These are phyloP conservation scores for Rhizopogon vesiculosus DNA, from an alignment of 768 basidiomycete genomes.

Conservation along the genomic window DNA sequence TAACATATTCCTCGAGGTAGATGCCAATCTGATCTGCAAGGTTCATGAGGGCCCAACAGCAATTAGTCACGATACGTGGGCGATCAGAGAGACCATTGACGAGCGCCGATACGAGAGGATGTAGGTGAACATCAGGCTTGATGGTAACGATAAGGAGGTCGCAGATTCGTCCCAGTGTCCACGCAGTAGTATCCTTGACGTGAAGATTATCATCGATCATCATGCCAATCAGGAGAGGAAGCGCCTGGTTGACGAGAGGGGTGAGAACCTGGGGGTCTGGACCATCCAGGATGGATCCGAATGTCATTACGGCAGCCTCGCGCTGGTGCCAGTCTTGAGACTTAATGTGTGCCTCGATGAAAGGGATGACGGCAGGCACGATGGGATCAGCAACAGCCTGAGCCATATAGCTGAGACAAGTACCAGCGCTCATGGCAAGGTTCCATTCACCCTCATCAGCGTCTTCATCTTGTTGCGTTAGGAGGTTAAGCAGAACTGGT, in stretches of 20 bases:
- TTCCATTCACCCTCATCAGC: constrained; percentile 99
- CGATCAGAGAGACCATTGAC: constrained; percentile 76
- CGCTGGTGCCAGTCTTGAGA: constrained; percentile 90
- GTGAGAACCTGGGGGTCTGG: constrained; percentile 85
- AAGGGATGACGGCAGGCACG: constrained; percentile 91
- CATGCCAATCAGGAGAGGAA: constrained; percentile 93
- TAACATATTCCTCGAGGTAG: constrained; percentile 56
- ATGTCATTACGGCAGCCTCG: constrained; percentile 98
- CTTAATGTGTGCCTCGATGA: constrained; percentile 96
- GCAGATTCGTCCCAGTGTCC: constrained; percentile 95
- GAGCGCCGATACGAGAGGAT: constrained; percentile 76
- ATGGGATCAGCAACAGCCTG: constrained; percentile 88
- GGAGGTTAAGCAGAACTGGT: constrained; percentile 83
- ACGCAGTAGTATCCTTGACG: constrained; percentile 96
- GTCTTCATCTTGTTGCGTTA: constrained; percentile 93
- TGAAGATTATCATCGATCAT: constrained; percentile 82
- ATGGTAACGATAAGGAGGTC: constrained; percentile 83
- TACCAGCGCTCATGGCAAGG: constrained; percentile 94
- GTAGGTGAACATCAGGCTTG: constrained; percentile 85
- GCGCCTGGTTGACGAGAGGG: constrained; percentile 89
- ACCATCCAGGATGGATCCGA: constrained; percentile 95
- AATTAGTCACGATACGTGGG: constrained; percentile 86
- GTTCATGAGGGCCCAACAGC: constrained; percentile 96
- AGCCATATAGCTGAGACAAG: constrained; percentile 84
- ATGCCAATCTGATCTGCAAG: constrained; percentile 85